Evolutionary conservation across 2,329 filamentous ascomycete species (phyloP).

Genomic region (Aspergillus bombycis): DNA sequence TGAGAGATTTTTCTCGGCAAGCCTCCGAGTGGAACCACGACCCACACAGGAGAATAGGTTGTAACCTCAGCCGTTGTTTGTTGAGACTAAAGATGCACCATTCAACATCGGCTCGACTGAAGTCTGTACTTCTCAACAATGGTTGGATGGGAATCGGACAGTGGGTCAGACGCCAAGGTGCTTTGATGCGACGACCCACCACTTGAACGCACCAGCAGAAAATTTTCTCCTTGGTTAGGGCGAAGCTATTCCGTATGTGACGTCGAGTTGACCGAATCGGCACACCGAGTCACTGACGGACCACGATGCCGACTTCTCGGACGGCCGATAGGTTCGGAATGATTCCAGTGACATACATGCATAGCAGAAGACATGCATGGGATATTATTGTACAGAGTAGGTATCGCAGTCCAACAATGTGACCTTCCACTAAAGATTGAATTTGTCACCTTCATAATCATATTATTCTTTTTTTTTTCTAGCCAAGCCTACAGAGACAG

Average conservation of each 20-base stretch:
- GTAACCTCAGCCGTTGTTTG: neutral
- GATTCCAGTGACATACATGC: neutral
- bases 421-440: neutral
- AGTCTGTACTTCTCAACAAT: neutral
- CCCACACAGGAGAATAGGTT: neutral
- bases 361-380: neutral
- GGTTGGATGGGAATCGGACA: conserved; percentile 7
- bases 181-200: neutral
- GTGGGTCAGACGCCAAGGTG: conserved; percentile 1
- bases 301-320: conserved; percentile 2
- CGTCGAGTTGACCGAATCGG: conserved; percentile 3
- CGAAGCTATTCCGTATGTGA: neutral
- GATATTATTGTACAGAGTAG: neutral
- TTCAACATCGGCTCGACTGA: neutral
- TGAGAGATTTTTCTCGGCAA: conserved; percentile 7
- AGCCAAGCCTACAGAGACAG: too few relatives aligned
- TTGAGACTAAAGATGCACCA: conserved; percentile 3
- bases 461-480: too few relatives aligned
- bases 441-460: neutral
- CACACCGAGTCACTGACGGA: conserved; percentile 3
- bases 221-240: neutral
- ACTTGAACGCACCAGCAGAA: neutral
- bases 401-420: neutral
- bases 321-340: conserved; percentile 5
- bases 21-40: conserved; percentile 10